Evolutionary conservation across 495 filamentous ascomycete genomes (phyloP).

Genomic region (Recurvomyces mirabilis): DNA sequence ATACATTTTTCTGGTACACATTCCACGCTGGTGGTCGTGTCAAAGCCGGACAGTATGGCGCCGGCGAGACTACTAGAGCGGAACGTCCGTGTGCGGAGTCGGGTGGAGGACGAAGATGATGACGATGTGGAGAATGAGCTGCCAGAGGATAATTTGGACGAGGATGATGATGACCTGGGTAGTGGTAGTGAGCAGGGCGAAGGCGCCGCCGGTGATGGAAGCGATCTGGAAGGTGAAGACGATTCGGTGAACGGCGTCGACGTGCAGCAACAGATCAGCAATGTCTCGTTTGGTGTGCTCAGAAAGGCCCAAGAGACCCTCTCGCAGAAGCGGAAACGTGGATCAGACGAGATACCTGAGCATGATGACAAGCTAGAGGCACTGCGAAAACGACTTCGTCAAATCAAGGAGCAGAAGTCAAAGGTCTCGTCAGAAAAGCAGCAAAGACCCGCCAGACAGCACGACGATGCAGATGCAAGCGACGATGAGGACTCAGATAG

Average conservation of each 20-base stretch:
- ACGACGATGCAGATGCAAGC: background rate
- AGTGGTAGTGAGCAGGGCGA: conserved; percentile 15
- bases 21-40: too few relatives aligned
- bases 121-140: conserved; percentile 8
- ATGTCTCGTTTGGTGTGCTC: conserved; percentile 74
- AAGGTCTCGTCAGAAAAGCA: background rate
- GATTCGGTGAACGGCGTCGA: conserved; percentile 7
- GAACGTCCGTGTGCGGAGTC: conserved; percentile 6
- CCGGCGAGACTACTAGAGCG: conserved; percentile 3
- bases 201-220: conserved; percentile 18
- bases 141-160: conserved; percentile 10
- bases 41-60: too few relatives aligned
- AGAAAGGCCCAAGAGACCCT: conserved; percentile 71
- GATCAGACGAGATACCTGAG: conserved; percentile 25
- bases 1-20: too few relatives aligned
- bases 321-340: conserved; percentile 38
- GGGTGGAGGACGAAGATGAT: conserved; percentile 2
- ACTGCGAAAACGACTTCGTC: conserved; percentile 23
- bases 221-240: conserved; percentile 24
- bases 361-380: conserved; percentile 28
- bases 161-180: conserved; percentile 15
- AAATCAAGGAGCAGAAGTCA: conserved; percentile 22
- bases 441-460: background rate
- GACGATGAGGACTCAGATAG: conserved; percentile 30
- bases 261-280: conserved; percentile 30